Base-by-base conservation (phyloP, 352 stramenopile species). In the Pythium dissotocum region DNA sequence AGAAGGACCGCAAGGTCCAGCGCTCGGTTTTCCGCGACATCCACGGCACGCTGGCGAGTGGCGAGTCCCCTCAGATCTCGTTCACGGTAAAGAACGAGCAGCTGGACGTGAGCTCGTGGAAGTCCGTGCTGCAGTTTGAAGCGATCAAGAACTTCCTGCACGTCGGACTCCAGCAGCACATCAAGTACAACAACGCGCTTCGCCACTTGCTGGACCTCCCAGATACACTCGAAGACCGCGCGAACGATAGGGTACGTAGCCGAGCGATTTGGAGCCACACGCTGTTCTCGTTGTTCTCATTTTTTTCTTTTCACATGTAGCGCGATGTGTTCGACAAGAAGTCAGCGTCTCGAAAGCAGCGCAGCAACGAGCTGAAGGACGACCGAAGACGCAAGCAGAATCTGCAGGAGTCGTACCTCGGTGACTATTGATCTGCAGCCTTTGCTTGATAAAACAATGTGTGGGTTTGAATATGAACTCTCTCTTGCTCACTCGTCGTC, bases 141-240 rank as follows among this genome's bases (percentile, higher is more conserved):
- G 84, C 82, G 6, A 80, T 96, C 71, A 94, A 94, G 65, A 79
- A 79, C 8, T 88, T 76, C 30, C 76, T 96, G 28, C 77, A 84
- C 35, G 85, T 77, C 14, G 88, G 87, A 26, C 70, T 96, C 12
- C 87, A 95, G 54, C 75, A 93, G 57, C 88, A 96, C 55, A 88
- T 96, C 67, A 95, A 95, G 74, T 95, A 90, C 73, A 96, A 96
- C 71, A 95, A 93, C 63, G 75, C 82, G n/a, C 73, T 95, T 28
- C 87, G 88, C 4, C 61, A 76, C 36, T 76, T 96, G 49, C 62
- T 96, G 35, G 85, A 94, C 57, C 67, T 96, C 46, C 87, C 87
- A 1, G 85, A 93, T 18, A 91, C 77, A 32, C 61, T 93, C 21
- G 88, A 95, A 70, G 84, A 94, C 54, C 76, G 71, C 30, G 86